Evolutionary conservation across 2,329 filamentous ascomycete genomes (phyloP), one percentile per base, ranked within the genome.

Genomic region (Xylariaceae sp.): DNA sequence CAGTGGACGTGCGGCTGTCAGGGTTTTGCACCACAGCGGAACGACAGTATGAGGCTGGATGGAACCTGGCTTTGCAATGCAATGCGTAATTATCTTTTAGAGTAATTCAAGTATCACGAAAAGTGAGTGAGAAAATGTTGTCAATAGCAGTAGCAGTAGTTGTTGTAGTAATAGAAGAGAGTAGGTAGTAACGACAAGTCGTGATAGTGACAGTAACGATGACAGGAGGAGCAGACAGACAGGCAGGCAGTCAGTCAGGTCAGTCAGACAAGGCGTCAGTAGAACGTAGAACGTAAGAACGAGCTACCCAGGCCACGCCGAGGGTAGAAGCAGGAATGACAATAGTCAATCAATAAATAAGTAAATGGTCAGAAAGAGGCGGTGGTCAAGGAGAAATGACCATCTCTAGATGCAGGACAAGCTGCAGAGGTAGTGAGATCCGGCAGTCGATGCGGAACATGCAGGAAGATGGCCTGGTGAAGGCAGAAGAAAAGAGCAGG

Each of bases 391-490:
- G 50, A 53, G 52, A 57, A 60, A 30, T 44, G 44, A 57, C 48
- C 15, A 49, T 60, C 30, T 48, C 48, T 55, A 15, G 41, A 54
- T 57, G 61, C 52, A 60, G 57, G 47, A 60, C 49, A 15, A 57
- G 56, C 55, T 50, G 56, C 59, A 48, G 50, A 45, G 56, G 58
- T 44, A 58, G 58, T 41, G 30, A 59, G 53, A 55, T 41, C 52
- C 51, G 59, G 53, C 44, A 41, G 53, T 53, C 23, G 53, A 51
- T 50, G 61, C 56, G 57, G 45, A 55, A 57, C 59, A 64, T 62
- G 61, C 56, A 62, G 45, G 35, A 41, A 37, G 48, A 55, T 56
- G 53, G 51, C 44, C 58, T 54, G 53, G 53, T 52, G 53, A 17
- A 35, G 51, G 39, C 23, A 50, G 37, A 44, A 47, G 41, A 35